Evolutionary conservation across 345 rosid genomes (phyloP), one percentile per base, ranked within the genome.

Genomic region (Clarkia xantiana): DNA sequence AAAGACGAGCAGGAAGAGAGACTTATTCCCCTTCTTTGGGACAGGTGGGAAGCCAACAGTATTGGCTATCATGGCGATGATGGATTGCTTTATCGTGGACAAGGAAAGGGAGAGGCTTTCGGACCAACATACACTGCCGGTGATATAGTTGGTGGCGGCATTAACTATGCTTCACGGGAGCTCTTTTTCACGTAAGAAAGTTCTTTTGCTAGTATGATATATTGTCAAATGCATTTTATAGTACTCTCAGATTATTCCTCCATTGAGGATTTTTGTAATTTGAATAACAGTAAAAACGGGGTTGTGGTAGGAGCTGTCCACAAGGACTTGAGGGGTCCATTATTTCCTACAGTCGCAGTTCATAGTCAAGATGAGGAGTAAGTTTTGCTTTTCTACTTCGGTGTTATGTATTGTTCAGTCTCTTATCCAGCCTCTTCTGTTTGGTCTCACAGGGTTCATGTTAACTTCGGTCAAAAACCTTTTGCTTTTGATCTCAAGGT

Each of bases 51-150:
- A 84, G 76, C 68, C 49, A 86, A 86, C 71, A 84, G 94, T 64
- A 84, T 77, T 55, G 98, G 98, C n/a, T 91, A 86, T 75, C 96
- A 86, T 68, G 95, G 98, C 54, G 98, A 91, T 59, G 90, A 84
- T 80, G 98, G 98, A 44, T 10, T 42, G 44, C 75, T 91, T 47
- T 86, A 84, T 54, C 82, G 55, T 49, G 98, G 90, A 42, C 71
- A 73, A 34, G 94, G 70, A 41, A 91, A 66, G 61, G 96, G 95
- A 53, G 87, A 81, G 57, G 53, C 76, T 12, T 84, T 84, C 59
- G 96, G 96, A 57, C 94, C 96, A 52, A 78, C 87, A 0, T 91
- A 69, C 75, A 79, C 93, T 0, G 44, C 76, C 16, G 69, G 73
- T 42, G 98, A 91, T 80, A 78, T 61, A 0, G 90, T 86, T 70